Conservation (phyloP, 148 eudicot genomes). For the Polygonum aviculare region DNA sequence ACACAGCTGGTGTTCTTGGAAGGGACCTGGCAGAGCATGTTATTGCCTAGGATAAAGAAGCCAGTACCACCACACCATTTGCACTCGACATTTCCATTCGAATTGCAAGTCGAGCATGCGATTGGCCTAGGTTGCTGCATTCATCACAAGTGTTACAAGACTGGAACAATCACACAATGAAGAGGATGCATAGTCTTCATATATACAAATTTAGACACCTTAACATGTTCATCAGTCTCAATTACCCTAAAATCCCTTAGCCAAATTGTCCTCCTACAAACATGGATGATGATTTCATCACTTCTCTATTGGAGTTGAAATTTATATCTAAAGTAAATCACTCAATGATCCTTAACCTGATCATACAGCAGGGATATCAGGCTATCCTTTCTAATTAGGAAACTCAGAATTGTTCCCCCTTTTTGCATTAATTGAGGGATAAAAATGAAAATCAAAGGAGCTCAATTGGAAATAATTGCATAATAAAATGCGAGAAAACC, state of each 20-base stretch:
- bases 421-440: background rate
- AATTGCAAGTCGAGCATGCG: constrained; percentile 65
- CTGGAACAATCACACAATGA: background rate
- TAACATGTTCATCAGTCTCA: background rate
- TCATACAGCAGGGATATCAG: background rate
- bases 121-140: constrained; percentile 84
- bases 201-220: background rate
- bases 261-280: background rate
- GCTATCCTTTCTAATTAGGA: no score
- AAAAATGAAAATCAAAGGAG: background rate
- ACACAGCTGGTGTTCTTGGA: constrained; percentile 77
- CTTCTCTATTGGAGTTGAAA: background rate
- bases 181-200: no score
- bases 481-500: background rate
- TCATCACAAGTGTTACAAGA: background rate
- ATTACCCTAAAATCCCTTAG: background rate
- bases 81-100: constrained; percentile 75
- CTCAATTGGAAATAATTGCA: background rate
- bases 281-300: background rate
- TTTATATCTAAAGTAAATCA: background rate
- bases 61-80: constrained; percentile 96
- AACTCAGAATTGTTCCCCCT: no score
- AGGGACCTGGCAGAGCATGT: constrained; percentile 95
- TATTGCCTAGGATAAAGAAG: constrained; percentile 88
- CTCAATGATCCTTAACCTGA: background rate